phyloP scores from a whole-genome alignment of 2,329 filamentous ascomycete genomes.

The Dactylellina cionopaga region DNA sequence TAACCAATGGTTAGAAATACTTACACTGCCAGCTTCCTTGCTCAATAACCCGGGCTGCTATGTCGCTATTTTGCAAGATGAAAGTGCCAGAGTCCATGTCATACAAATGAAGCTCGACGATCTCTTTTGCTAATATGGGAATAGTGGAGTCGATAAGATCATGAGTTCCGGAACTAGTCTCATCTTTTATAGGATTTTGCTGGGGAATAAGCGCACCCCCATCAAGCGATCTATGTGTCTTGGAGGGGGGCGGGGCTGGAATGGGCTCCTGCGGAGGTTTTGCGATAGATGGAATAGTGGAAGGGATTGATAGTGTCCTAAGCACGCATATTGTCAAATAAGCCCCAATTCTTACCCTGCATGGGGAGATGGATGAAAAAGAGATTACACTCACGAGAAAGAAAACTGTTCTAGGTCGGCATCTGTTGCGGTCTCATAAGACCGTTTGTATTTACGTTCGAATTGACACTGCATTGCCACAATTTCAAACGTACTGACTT shows the following conservation, averaged over 20 bases:
- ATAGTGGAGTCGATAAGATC: conserved; percentile 76
- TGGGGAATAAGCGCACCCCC: no score
- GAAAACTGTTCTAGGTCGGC: conserved; percentile 83
- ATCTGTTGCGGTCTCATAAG: conserved; percentile 80
- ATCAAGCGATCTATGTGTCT: no score
- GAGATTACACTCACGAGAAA: conserved; percentile 69
- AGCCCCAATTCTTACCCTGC: no score
- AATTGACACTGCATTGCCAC: conserved; percentile 94
- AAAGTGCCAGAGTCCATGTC: conserved; percentile 90
- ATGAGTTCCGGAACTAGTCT: no score
- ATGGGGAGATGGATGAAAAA: no score
- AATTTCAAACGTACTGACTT: conserved; percentile 81
- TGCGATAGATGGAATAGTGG: conserved; percentile 10
- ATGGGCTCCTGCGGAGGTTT: background rate
- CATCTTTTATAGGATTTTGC: no score
- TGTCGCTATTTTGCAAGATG: conserved; percentile 77
- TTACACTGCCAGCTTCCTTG: conserved; percentile 83
- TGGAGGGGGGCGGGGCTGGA: no score
- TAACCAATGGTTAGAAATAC: conserved; percentile 4
- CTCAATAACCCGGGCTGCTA: conserved; percentile 83
- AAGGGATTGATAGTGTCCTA: conserved; percentile 23
- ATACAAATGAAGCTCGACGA: conserved; percentile 89
- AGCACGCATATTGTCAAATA: no score
- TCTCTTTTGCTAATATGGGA: conserved; percentile 78
- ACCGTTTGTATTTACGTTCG: conserved; percentile 90